phyloP scores from a whole-genome alignment of 1,139 yeast genomes.

The Taphrina populina region DNA sequence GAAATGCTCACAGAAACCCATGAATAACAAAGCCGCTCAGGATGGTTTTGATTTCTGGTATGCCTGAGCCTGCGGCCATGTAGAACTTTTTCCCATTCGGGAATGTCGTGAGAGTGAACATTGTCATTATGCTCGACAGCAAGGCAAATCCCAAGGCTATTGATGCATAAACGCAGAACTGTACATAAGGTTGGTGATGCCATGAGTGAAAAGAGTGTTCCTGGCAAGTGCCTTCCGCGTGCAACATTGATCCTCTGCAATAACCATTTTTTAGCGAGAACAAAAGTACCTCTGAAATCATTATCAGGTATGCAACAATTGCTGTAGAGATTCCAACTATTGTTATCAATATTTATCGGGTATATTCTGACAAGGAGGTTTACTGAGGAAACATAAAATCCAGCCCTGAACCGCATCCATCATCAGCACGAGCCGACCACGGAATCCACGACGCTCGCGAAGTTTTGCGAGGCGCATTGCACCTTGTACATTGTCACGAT shows the following conservation, averaged over 20 bases:
- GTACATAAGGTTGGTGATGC: not conserved
- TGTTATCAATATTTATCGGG: no score
- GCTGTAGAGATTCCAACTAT: slow-evolving; percentile 52
- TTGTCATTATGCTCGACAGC: slow-evolving; percentile 8
- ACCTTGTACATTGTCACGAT: slow-evolving; percentile 54
- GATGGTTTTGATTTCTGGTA: slow-evolving; percentile 58
- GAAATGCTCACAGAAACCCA: slow-evolving; percentile 46
- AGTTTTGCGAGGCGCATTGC: slow-evolving; percentile 52
- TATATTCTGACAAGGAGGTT: no score
- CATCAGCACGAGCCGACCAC: slow-evolving; percentile 41
- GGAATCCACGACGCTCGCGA: slow-evolving; percentile 34
- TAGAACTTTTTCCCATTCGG: slow-evolving; percentile 20
- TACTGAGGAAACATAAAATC: slow-evolving; percentile 45
- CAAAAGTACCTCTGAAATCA: slow-evolving; percentile 53
- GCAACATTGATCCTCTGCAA: slow-evolving; percentile 43
- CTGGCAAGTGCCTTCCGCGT: not conserved
- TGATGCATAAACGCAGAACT: slow-evolving; percentile 4
- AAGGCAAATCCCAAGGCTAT: slow-evolving; percentile 1
- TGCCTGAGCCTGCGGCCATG: slow-evolving; percentile 49
- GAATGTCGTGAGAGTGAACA: slow-evolving; percentile 16
- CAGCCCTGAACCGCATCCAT: slow-evolving; percentile 50
- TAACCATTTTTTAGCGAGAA: slow-evolving; percentile 60
- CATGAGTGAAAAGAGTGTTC: slow-evolving; percentile 3
- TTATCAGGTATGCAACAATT: slow-evolving; percentile 55
- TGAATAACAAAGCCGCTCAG: slow-evolving; percentile 59